Percentiles rank a stretch among this genome's conserved stretches.
Conservation (phyloP, 768 basidiomycete species). For the Lentinus tigrinus region DNA sequence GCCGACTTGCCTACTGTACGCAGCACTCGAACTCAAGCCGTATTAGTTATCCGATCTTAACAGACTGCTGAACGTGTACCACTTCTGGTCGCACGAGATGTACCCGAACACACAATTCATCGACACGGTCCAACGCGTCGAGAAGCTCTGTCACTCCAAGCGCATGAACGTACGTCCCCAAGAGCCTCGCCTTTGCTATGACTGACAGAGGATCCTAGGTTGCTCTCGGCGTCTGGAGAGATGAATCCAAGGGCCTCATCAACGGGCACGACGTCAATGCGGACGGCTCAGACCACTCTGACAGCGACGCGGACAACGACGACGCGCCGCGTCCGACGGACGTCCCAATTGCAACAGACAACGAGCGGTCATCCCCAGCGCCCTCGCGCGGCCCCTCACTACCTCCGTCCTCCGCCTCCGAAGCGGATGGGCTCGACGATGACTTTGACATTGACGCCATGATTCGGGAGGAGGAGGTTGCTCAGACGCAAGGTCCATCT, state of each 20-base stretch:
- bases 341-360: constrained; percentile 9
- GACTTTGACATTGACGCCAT: constrained; percentile 53
- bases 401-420: constrained; percentile 40
- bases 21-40: no score
- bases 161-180: constrained; percentile 72
- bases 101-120: constrained; percentile 87
- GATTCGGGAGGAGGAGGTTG: constrained; percentile 44
- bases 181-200: not conserved
- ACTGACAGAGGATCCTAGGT: constrained; percentile 40
- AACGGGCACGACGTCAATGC: constrained; percentile 34
- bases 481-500: constrained; percentile 1
- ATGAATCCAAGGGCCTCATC: constrained; percentile 54
- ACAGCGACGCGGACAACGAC: constrained; percentile 20
- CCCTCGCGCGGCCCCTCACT: constrained; percentile 40
- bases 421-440: constrained; percentile 30
- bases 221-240: constrained; percentile 72
- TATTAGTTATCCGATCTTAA: constrained; percentile 76
- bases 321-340: constrained; percentile 2
- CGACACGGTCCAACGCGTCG: constrained; percentile 83
- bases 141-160: constrained; percentile 84
- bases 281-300: constrained; percentile 30
- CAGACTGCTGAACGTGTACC: constrained; percentile 79
- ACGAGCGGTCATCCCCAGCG: constrained; percentile 20
- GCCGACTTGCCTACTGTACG: not conserved
- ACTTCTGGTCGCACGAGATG: constrained; percentile 93